Evolutionary conservation across 306 rosid species (phyloP).

Genomic region (Urtica urens): DNA sequence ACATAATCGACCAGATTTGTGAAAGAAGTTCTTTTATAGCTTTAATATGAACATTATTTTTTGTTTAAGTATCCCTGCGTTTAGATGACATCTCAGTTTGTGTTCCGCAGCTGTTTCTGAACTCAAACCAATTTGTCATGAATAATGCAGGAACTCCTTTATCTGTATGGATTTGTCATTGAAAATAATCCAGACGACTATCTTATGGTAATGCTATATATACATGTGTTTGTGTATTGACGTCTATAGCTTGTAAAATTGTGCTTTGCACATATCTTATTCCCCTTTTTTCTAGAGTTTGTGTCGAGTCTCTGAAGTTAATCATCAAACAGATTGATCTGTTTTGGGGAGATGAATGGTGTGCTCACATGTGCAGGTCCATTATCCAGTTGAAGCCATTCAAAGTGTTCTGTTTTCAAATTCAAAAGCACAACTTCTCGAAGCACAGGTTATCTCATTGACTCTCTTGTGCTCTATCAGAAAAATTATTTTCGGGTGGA

Average conservation of each 20-base stretch:
- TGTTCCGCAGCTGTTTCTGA: constrained; percentile 7
- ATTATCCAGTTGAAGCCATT: constrained; percentile 77
- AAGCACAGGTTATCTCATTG: constrained; percentile 53
- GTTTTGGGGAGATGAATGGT: constrained; percentile 4
- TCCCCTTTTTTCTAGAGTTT: constrained; percentile 4
- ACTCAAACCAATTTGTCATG: too few species aligned
- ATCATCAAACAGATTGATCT: neutral
- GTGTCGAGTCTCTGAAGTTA: neutral
- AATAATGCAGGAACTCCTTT: constrained; percentile 78
- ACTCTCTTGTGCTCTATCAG: constrained; percentile 1
- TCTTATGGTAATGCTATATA: constrained; percentile 66
- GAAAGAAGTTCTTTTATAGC: too few species aligned
- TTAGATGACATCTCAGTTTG: too few species aligned
- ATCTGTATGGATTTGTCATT: constrained; percentile 75
- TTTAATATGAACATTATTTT: too few species aligned
- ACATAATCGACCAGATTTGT: too few species aligned
- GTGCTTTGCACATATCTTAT: neutral
- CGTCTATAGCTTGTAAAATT: neutral
- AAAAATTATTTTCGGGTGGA: neutral
- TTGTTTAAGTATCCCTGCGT: too few species aligned
- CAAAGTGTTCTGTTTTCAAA: constrained; percentile 46
- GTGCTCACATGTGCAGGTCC: constrained; percentile 44
- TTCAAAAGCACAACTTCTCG: constrained; percentile 73
- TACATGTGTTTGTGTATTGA: constrained; percentile 3
- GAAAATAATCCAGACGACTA: constrained; percentile 82